phyloP scores from a whole-genome alignment of 441 rosid species.

The Arabidopsis hybrid region DNA sequence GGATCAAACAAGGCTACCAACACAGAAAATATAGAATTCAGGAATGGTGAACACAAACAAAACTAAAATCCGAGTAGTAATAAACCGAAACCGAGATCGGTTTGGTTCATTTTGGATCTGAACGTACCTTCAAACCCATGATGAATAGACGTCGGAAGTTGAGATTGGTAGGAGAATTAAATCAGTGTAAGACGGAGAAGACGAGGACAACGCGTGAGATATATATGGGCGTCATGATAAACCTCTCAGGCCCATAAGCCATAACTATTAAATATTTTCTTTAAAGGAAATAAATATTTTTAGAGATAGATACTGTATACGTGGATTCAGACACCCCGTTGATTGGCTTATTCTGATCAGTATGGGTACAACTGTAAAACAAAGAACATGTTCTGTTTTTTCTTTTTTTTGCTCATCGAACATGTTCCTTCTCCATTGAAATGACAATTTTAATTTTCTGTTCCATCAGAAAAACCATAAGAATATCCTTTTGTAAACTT shows the following conservation, averaged over 20 bases:
- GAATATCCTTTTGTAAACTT: background rate
- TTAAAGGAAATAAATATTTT: background rate
- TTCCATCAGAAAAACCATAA: too few relatives aligned
- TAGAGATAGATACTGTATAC: slow-evolving; percentile 7
- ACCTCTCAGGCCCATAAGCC: background rate
- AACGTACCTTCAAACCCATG: slow-evolving; percentile 46
- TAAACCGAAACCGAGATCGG: background rate
- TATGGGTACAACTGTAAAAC: slow-evolving; percentile 16
- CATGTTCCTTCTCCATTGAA: slow-evolving; percentile 35
- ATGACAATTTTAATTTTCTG: background rate
- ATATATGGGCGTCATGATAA: background rate
- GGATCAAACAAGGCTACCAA: background rate
- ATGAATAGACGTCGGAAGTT: slow-evolving; percentile 26
- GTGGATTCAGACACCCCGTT: slow-evolving; percentile 17
- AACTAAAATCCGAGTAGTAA: slow-evolving; percentile 11
- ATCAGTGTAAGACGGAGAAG: slow-evolving; percentile 44
- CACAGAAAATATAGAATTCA: background rate
- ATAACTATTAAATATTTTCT: background rate
- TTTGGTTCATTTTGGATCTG: background rate
- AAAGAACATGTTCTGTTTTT: slow-evolving; percentile 34
- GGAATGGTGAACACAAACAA: background rate
- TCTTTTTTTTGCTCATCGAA: slow-evolving; percentile 6
- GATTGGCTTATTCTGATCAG: slow-evolving; percentile 28
- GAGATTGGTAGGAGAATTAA: background rate
- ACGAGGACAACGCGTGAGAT: slow-evolving; percentile 33